Percentiles rank a stretch among this genome's conserved stretches.
Evolutionary conservation across 1,139 yeast species (phyloP).

Genomic region (Wickerhamiella infanticola): DNA sequence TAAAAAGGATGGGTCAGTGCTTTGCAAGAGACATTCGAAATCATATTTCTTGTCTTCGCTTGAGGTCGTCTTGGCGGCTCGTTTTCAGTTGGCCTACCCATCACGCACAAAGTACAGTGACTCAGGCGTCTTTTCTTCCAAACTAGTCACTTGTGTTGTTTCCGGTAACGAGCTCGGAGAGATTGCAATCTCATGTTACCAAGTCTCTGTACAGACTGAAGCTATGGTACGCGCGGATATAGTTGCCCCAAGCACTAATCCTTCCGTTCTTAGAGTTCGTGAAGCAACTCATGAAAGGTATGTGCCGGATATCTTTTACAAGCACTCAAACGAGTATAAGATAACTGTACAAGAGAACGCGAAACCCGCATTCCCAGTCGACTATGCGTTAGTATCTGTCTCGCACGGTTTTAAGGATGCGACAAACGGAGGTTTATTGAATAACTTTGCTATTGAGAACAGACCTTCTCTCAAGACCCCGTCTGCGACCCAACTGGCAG

Average conservation of each 20-base stretch:
- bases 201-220: slow-evolving; percentile 78
- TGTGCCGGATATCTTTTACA: slow-evolving; percentile 88
- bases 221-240: slow-evolving; percentile 77
- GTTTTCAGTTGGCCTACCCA: slow-evolving; percentile 53
- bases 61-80: slow-evolving; percentile 77
- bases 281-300: slow-evolving; percentile 56
- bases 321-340: slow-evolving; percentile 75
- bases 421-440: slow-evolving; percentile 18
- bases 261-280: slow-evolving; percentile 71
- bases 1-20: slow-evolving; percentile 68
- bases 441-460: slow-evolving; percentile 58
- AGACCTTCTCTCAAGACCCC: slow-evolving; percentile 57
- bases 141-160: slow-evolving; percentile 83
- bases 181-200: slow-evolving; percentile 82
- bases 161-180: slow-evolving; percentile 78
- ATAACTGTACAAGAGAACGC: slow-evolving; percentile 78
- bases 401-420: slow-evolving; percentile 81
- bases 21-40: slow-evolving; percentile 85
- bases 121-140: slow-evolving; percentile 62
- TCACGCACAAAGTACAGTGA: slow-evolving; percentile 51
- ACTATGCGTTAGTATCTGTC: slow-evolving; percentile 70
- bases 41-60: slow-evolving; percentile 77
- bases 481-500: slow-evolving; percentile 37
- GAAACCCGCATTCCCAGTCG: slow-evolving; percentile 92
- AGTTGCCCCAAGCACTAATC: slow-evolving; percentile 78